Base-by-base conservation (phyloP, 768 basidiomycete species). In the Termitomyces sp. region DNA sequence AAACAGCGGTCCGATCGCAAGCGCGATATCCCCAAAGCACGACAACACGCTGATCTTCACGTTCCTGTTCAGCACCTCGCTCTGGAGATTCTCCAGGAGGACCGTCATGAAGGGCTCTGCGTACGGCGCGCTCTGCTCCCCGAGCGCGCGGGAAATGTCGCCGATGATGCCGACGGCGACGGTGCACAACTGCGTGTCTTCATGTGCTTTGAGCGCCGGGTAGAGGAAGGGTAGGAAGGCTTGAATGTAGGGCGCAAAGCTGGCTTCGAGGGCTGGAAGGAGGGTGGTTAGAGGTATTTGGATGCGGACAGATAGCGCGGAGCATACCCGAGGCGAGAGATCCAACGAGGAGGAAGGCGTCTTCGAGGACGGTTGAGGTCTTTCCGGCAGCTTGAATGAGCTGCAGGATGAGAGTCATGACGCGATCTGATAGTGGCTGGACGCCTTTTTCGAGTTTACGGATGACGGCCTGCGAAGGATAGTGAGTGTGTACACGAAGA, bases 31-130 rank as follows among this genome's bases (percentile, higher is more conserved):
- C 21, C 96, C 97, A 65, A 99, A 98, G 72, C 92, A 94, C 12
- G 91, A 87, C 58, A 98, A 72, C 65, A 98, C 91, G n/a, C 90
- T 86, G 41, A 98, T 95, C 79, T 99, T 99, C 69, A 98, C 97
- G 61, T 89, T 90, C 47, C 96, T 83, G 66, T 93, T 91, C 55
- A 99, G 78, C 23, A 94, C 85, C 0, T 94, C 87, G 62, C 90
- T 93, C 70, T 92, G 89, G 38, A 99, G 76, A 64, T 96, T 93
- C 70, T 94, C 91, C 21, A 98, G 77, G 33, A 99, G 77, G 15
- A 91, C 91, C 11, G 83, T 87, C 91, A 99, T 97, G 77, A 99
- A 95, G 3, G 85, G 78, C 57, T 83, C 78, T 40, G 93, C 86
- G 70, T 94, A 98, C 63, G 89, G 86, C 1, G 83, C 81, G 56